Base-by-base conservation (phyloP, 208 protist genomes). In the Crithidia mellificae region DNA sequence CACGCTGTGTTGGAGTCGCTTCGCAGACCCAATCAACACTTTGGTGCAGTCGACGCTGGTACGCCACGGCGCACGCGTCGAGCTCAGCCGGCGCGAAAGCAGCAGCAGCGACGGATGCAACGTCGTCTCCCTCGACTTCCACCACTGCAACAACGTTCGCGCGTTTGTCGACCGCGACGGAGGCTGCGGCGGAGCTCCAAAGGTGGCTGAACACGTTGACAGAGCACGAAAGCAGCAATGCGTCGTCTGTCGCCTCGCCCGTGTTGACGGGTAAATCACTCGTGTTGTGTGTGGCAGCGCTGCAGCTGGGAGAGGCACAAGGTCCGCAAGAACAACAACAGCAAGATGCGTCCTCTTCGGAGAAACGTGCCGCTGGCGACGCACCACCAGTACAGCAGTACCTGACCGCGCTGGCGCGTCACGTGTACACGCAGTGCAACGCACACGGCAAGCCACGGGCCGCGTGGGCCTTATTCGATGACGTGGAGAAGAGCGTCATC, bases 171-270 rank as follows among this genome's bases (percentile, higher is more conserved):
- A 75, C 62, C 0, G 59, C 63, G 1, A 36, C 30, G 3, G 69
- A 75, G 20, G 69, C 69, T 6, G 54, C 29, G 7, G 53, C 54
- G 20, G 69, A 75, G 32, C 62, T 75, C 2, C 69, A 68, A 44
- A 22, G 43, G 11, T 75, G 62, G 69, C 39, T 50, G 15, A 27
- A 14, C 27, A 39, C 53, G 2, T 0, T 43, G 0, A 3, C 30
- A 11, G 17, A 14, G 39, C 0, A 0, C 1, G 15, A 6, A 6
- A 0, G 46, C 43, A 5, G 29, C n/a, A 39, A 27, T 11, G 19
- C 54, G 0, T 30, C 54, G 6, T 43, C 64, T 15, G 1, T 20
- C n/a, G 25, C 41, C 0, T 0, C 29, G 6, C 44, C 58, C 6
- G 19, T 49, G 9, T 36, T 73, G 14, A 49, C 36, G 1, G 69